phyloP scores from a whole-genome alignment of 176 grass and related monocot species.

The Phragmites australis region DNA sequence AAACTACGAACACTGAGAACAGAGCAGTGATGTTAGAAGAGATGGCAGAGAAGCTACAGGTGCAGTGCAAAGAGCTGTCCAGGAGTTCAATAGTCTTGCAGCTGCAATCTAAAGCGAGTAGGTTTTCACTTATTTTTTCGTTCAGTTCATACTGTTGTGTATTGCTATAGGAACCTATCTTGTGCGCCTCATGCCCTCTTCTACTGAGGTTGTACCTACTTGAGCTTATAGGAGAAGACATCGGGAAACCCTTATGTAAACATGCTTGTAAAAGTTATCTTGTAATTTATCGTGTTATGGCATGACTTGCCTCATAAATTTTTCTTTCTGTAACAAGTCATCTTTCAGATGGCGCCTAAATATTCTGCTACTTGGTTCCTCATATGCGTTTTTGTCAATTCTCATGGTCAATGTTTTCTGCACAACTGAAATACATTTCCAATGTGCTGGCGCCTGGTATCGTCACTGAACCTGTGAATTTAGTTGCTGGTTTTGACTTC shows the following conservation, averaged over 20 bases:
- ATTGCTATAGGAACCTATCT: slow-evolving; percentile 55
- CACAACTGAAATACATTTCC: not conserved
- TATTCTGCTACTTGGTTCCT: slow-evolving; percentile 15
- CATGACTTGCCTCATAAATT: not conserved
- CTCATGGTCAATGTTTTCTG: not conserved
- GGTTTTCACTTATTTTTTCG: slow-evolving; percentile 53
- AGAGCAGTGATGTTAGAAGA: slow-evolving; percentile 41
- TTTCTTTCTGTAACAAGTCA: slow-evolving; percentile 17
- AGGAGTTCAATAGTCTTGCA: slow-evolving; percentile 48
- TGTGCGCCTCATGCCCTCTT: slow-evolving; percentile 43
- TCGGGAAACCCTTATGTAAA: slow-evolving; percentile 19
- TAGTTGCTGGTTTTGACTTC: not conserved
- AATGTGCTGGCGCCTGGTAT: not conserved
- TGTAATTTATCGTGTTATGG: slow-evolving; percentile 19
- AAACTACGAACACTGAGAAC: slow-evolving; percentile 44
- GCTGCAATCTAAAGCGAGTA: slow-evolving; percentile 54
- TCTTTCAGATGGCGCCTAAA: not conserved
- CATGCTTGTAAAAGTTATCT: not conserved
- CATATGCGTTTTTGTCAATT: not conserved
- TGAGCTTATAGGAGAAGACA: slow-evolving; percentile 43
- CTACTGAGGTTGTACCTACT: slow-evolving; percentile 64
- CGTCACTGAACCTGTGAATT: not conserved
- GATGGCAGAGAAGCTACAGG: slow-evolving; percentile 52
- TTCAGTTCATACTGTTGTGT: slow-evolving; percentile 61
- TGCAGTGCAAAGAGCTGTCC: slow-evolving; percentile 41